Percentiles rank a stretch among this genome's conserved stretches.
Conservation (phyloP, 495 filamentous ascomycete species). For the Hypoxylon lienhwacheense region DNA sequence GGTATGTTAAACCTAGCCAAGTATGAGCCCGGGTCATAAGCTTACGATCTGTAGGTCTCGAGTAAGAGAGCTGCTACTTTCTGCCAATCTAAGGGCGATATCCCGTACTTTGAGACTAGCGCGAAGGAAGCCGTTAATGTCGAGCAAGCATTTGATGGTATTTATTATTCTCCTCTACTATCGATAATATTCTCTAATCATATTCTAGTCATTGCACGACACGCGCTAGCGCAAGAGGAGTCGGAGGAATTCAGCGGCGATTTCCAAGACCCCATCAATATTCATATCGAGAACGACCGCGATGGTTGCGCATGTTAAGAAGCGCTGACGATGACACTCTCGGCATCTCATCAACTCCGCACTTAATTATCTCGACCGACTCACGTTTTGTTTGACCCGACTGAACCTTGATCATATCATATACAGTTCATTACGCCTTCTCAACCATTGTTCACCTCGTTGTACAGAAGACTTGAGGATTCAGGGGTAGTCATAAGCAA, state of each 20-base stretch:
- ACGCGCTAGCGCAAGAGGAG: slow-evolving; percentile 94
- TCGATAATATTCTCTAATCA: slow-evolving; percentile 6
- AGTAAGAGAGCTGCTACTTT: slow-evolving; percentile 95
- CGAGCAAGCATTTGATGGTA: slow-evolving; percentile 97
- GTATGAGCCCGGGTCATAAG: not conserved
- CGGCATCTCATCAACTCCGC: slow-evolving; percentile 1
- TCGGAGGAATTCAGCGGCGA: slow-evolving; percentile 89
- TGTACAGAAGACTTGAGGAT: slow-evolving; percentile 17
- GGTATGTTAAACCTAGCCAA: slow-evolving; percentile 48
- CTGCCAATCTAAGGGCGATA: slow-evolving; percentile 94
- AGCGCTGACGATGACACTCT: not conserved
- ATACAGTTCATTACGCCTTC: slow-evolving; percentile 18
- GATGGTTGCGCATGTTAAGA: slow-evolving; percentile 87
- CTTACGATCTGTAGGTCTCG: slow-evolving; percentile 64
- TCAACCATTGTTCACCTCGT: slow-evolving; percentile 26
- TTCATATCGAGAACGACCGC: slow-evolving; percentile 86
- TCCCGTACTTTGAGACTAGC: slow-evolving; percentile 99
- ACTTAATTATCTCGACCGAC: not conserved
- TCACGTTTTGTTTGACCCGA: not conserved
- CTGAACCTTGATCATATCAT: not conserved
- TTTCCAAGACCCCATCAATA: slow-evolving; percentile 96
- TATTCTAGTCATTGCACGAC: slow-evolving; percentile 84
- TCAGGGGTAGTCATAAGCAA: slow-evolving; percentile 8
- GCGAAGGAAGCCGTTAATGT: slow-evolving; percentile 99
- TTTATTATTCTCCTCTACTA: slow-evolving; percentile 18